Evolutionary conservation across 2,329 filamentous ascomycete species (phyloP).

Genomic region (Fusarium coffeatum): DNA sequence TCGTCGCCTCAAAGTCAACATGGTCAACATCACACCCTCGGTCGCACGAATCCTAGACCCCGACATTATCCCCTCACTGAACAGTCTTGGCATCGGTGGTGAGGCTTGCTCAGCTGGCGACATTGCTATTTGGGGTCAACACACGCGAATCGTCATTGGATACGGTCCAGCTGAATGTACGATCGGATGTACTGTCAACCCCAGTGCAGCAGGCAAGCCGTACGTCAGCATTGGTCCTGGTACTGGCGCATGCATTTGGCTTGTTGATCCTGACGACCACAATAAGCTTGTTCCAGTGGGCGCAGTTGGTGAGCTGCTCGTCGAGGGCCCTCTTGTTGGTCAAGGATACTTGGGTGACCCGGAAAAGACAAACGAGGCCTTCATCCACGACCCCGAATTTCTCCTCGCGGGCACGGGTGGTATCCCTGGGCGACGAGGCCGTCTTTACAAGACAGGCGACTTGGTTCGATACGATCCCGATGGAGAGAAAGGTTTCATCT

Average conservation of each 20-base stretch:
- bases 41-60: constrained; percentile 61
- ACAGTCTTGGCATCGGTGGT: constrained; percentile 62
- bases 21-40: constrained; percentile 63
- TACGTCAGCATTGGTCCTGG: constrained; percentile 60
- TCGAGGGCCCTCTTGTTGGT: constrained; percentile 71
- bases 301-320: constrained; percentile 63
- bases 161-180: constrained; percentile 68
- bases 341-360: constrained; percentile 70
- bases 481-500: constrained; percentile 65
- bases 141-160: constrained; percentile 61
- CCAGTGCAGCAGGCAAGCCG: constrained; percentile 51
- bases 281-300: constrained; percentile 61
- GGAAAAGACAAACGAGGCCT: constrained; percentile 67
- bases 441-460: constrained; percentile 71
- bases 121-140: constrained; percentile 59
- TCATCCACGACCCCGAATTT: constrained; percentile 68
- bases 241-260: constrained; percentile 61
- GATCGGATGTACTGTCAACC: constrained; percentile 63
- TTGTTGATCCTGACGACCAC: constrained; percentile 62
- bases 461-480: constrained; percentile 66
- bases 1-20: constrained; percentile 58
- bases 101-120: constrained; percentile 65
- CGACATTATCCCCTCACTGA: constrained; percentile 58
- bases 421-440: constrained; percentile 53
- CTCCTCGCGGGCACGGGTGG: constrained; percentile 54